Conservation (phyloP, 2,329 filamentous ascomycete genomes). For the Fusarium floridanum region DNA sequence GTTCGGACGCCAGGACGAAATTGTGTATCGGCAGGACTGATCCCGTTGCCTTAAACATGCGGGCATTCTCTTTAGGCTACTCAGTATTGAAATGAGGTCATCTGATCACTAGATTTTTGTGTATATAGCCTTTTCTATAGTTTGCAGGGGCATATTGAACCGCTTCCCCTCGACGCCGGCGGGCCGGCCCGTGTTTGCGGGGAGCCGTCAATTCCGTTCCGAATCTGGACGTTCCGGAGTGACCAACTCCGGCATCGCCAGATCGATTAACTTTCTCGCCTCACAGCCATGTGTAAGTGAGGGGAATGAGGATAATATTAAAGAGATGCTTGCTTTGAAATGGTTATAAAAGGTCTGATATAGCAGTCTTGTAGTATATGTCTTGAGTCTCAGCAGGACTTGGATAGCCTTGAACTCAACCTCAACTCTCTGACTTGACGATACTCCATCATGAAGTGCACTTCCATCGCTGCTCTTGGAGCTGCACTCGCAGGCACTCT, state of each 20-base stretch:
- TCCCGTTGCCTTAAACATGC: background rate
- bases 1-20: background rate
- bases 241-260: slow-evolving; percentile 31
- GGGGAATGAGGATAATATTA: slow-evolving; percentile 3
- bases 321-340: background rate
- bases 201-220: slow-evolving; percentile 7
- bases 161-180: background rate
- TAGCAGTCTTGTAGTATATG: background rate
- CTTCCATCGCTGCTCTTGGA: slow-evolving; percentile 12
- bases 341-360: slow-evolving; percentile 18
- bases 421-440: background rate
- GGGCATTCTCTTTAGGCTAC: background rate
- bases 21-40: background rate
- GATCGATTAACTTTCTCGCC: slow-evolving; percentile 20
- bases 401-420: background rate
- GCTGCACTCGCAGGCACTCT: slow-evolving; percentile 11
- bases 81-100: background rate
- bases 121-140: background rate
- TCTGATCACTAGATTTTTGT: background rate
- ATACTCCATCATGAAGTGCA: slow-evolving; percentile 21
- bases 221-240: slow-evolving; percentile 29
- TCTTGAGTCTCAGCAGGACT: background rate
- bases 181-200: background rate
- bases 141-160: background rate
- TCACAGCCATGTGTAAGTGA: slow-evolving; percentile 1